Evolutionary conservation across 1,139 yeast species (phyloP).

Genomic region (Saccharomyces hybrid): DNA sequence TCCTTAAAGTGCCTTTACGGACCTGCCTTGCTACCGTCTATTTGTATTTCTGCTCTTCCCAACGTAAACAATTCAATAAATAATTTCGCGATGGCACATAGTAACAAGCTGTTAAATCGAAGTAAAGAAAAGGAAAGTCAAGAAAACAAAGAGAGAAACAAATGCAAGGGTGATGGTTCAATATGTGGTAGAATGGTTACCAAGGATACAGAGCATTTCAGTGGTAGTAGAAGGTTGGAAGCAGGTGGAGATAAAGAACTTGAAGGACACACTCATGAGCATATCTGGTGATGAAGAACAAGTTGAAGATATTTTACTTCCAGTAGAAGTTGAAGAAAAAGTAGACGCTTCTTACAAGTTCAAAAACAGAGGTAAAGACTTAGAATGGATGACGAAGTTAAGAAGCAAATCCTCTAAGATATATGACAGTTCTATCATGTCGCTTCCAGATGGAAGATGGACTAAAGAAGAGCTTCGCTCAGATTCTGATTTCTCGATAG

Average conservation of each 20-base stretch:
- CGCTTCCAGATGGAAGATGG: constrained; percentile 20
- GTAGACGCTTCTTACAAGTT: neutral
- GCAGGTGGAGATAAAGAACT: constrained; percentile 2
- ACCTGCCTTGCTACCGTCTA: neutral
- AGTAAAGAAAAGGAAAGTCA: neutral
- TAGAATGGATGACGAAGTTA: neutral
- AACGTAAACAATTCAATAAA: neutral
- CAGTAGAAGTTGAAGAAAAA: neutral
- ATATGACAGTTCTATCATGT: constrained; percentile 11
- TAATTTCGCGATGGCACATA: neutral
- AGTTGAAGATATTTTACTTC: neutral
- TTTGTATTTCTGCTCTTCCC: neutral
- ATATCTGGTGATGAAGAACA: neutral
- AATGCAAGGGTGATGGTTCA: constrained; percentile 3
- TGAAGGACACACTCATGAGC: neutral
- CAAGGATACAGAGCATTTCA: constrained; percentile 14
- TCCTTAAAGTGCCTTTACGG: neutral
- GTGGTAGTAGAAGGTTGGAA: constrained; percentile 11
- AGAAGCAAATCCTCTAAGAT: constrained; percentile 4
- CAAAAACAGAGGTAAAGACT: neutral
- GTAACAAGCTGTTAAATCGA: neutral
- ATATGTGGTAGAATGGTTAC: constrained; percentile 11
- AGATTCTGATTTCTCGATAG: neutral
- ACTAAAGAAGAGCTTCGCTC: constrained; percentile 4
- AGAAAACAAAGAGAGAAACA: neutral